phyloP scores from a whole-genome alignment of 371 early-diverging fungal species.

The Enterocytospora artemiae region DNA sequence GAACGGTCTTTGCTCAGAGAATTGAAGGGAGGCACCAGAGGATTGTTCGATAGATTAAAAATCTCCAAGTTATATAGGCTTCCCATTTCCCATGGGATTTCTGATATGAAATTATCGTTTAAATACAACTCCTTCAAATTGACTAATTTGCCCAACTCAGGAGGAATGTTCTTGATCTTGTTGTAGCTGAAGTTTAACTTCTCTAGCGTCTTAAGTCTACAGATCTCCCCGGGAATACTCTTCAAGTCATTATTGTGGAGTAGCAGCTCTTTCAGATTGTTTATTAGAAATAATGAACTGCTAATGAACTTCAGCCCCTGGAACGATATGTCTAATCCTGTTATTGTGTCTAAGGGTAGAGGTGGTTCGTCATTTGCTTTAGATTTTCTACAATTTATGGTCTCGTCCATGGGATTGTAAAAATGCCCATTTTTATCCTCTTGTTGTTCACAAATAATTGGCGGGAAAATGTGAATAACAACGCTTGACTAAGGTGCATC shows the following conservation, averaged over 20 bases:
- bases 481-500: no score
- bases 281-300: slow-evolving; percentile 34
- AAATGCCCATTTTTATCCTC: no score
- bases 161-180: slow-evolving; percentile 69
- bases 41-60: slow-evolving; percentile 88
- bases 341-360: slow-evolving; percentile 35
- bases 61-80: slow-evolving; percentile 75
- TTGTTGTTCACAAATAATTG: no score
- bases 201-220: slow-evolving; percentile 44
- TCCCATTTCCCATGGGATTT: slow-evolving; percentile 79
- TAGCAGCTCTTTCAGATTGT: slow-evolving; percentile 40
- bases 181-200: slow-evolving; percentile 63
- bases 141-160: slow-evolving; percentile 74
- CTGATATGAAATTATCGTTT: slow-evolving; percentile 77
- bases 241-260: slow-evolving; percentile 49
- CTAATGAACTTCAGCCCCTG: slow-evolving; percentile 54
- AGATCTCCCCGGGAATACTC: slow-evolving; percentile 52
- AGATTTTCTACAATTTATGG: no score
- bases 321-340: slow-evolving; percentile 52
- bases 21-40: slow-evolving; percentile 70
- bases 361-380: no score
- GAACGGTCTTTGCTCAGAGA: slow-evolving; percentile 68
- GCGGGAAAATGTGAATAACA: no score
- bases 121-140: slow-evolving; percentile 71
- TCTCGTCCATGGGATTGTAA: no score